phyloP scores from a whole-genome alignment of 2,329 filamentous ascomycete species.

The Verticillium dahliae region DNA sequence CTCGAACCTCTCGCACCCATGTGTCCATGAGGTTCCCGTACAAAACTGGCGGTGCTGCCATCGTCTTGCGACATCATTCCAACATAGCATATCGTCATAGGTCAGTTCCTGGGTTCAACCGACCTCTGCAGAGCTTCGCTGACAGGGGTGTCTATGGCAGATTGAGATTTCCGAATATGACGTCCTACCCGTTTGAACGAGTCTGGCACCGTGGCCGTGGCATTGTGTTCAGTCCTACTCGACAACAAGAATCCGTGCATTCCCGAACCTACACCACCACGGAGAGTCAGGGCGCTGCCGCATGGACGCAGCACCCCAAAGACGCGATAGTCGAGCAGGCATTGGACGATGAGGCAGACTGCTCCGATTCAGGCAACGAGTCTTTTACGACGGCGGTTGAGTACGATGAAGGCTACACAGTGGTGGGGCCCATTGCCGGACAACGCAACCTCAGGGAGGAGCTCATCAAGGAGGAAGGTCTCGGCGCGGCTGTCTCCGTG shows the following conservation, averaged over 20 bases:
- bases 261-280: not conserved
- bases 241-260: constrained; percentile 7
- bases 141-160: not conserved
- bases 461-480: not conserved
- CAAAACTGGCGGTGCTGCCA: not conserved
- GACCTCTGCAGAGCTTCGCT: not conserved
- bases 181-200: constrained; percentile 17
- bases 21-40: constrained; percentile 13
- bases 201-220: constrained; percentile 26
- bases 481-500: not conserved
- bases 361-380: not conserved
- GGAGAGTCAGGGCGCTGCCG: not conserved
- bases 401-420: not conserved
- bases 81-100: not conserved
- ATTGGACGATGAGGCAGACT: not conserved
- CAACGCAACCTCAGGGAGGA: not conserved
- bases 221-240: constrained; percentile 19
- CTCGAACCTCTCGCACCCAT: constrained; percentile 14
- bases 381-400: not conserved
- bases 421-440: not conserved
- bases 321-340: not conserved
- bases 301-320: not conserved
- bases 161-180: constrained; percentile 14
- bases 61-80: not conserved
- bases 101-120: not conserved